Conservation (phyloP, 495 filamentous ascomycete genomes). For the Aspergillus haitiensis region DNA sequence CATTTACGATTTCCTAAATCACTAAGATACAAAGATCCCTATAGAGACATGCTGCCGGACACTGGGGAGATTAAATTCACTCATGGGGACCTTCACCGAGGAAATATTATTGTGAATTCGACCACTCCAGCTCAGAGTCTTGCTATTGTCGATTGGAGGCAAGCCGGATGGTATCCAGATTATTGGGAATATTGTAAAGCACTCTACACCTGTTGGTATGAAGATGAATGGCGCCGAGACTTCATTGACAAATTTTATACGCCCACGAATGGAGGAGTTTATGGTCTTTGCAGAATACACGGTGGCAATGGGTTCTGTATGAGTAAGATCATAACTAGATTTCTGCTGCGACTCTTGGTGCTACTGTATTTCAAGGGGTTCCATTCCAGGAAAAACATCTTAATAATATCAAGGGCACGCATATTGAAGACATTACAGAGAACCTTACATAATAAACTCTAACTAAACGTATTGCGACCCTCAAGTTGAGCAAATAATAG, state of each 20-base stretch:
- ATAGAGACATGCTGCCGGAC: slow-evolving; percentile 42
- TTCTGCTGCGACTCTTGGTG: too few relatives aligned
- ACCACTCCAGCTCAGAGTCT: slow-evolving; percentile 31
- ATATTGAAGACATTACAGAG: too few relatives aligned
- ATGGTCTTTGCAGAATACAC: slow-evolving; percentile 31
- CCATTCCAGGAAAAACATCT: too few relatives aligned
- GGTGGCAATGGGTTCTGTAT: slow-evolving; percentile 32
- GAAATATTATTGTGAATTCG: slow-evolving; percentile 41
- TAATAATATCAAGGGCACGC: too few relatives aligned
- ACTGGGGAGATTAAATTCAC: slow-evolving; percentile 36
- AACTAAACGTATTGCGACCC: too few relatives aligned
- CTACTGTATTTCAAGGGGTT: too few relatives aligned
- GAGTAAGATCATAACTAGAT: neutral
- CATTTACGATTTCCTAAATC: slow-evolving; percentile 25
- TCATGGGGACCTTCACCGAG: slow-evolving; percentile 42
- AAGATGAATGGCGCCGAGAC: slow-evolving; percentile 32
- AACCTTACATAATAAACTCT: too few relatives aligned
- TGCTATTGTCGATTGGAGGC: slow-evolving; percentile 42
- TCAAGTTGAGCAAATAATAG: too few relatives aligned
- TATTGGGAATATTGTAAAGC: slow-evolving; percentile 51
- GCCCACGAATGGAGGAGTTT: slow-evolving; percentile 23
- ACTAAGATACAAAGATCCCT: slow-evolving; percentile 38
- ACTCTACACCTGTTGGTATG: slow-evolving; percentile 31
- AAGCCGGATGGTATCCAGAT: slow-evolving; percentile 44
- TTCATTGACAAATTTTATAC: slow-evolving; percentile 34